These are phyloP conservation scores for Naganishia randhawae DNA, from an alignment of 768 basidiomycete genomes.

Conservation along the genomic window DNA sequence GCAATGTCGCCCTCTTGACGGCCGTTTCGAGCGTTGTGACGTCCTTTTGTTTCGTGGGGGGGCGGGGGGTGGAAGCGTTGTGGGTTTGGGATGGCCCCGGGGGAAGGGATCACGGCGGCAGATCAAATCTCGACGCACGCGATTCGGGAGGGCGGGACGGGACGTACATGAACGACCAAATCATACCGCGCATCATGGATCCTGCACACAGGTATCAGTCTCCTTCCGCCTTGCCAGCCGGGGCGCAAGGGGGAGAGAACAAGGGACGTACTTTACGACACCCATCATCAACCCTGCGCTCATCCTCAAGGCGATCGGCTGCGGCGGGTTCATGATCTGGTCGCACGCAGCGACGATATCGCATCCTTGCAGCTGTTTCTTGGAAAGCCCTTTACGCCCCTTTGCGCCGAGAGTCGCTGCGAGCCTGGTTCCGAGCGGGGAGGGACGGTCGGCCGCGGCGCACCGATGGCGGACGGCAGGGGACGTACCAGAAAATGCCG, in stretches of 20 bases:
- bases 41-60: no score
- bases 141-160: neutral
- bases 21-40: neutral
- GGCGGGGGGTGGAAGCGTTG: no score
- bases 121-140: no score
- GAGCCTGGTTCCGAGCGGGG: slow-evolving; percentile 24
- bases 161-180: slow-evolving; percentile 21
- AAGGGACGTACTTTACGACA: slow-evolving; percentile 24
- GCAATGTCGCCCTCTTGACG: neutral
- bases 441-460: neutral
- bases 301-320: slow-evolving; percentile 27
- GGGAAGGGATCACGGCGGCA: no score
- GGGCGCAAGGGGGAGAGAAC: no score
- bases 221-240: neutral
- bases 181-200: slow-evolving; percentile 27
- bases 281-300: slow-evolving; percentile 30
- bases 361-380: slow-evolving; percentile 22
- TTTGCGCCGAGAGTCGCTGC: slow-evolving; percentile 29
- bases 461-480: neutral
- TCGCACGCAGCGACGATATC: slow-evolving; percentile 25
- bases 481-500: slow-evolving; percentile 9
- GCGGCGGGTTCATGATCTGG: slow-evolving; percentile 23
- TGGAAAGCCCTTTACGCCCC: neutral
- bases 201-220: neutral
- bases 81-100: no score